phyloP scores from a whole-genome alignment of 495 filamentous ascomycete species.

The Penicillium crystallinum region DNA sequence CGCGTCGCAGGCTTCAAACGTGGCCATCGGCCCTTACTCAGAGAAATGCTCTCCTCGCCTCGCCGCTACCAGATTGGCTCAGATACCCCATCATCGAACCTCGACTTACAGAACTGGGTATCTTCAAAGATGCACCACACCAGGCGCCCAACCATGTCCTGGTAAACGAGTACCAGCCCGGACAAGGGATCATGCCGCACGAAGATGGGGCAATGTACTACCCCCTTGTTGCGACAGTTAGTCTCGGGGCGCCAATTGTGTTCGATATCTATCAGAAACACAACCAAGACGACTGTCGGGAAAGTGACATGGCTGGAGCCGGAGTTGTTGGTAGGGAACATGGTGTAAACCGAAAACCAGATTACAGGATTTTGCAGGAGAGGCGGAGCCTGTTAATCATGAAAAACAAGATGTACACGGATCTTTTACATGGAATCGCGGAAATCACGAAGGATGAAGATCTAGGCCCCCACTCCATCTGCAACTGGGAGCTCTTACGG shows the following conservation, averaged over 20 bases:
- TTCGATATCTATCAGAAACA: conserved; percentile 71
- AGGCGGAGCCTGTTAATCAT: conserved; percentile 77
- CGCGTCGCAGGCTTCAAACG: conserved; percentile 82
- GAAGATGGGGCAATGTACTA: conserved; percentile 88
- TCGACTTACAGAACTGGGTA: conserved; percentile 52
- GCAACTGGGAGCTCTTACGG: conserved; percentile 79
- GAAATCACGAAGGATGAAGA: conserved; percentile 55
- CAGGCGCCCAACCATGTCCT: conserved; percentile 80
- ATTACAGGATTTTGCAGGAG: conserved; percentile 79
- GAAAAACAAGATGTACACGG: conserved; percentile 59
- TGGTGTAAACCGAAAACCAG: conserved; percentile 22
- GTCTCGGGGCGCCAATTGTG: conserved; percentile 69
- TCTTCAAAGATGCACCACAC: conserved; percentile 73
- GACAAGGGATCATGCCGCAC: conserved; percentile 93
- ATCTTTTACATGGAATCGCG: conserved; percentile 73
- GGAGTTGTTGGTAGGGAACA: conserved; percentile 23
- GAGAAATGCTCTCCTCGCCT: conserved; percentile 67
- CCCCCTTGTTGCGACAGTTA: conserved; percentile 85
- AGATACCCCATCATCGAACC: conserved; percentile 57
- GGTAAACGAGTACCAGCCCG: conserved; percentile 84
- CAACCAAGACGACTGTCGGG: conserved; percentile 28
- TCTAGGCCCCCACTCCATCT: conserved; percentile 57
- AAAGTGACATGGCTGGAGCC: not conserved
- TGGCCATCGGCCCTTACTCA: conserved; percentile 74
- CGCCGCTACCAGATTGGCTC: conserved; percentile 75